Evolutionary conservation across 2,329 filamentous ascomycete genomes (phyloP).

Genomic region (Trichoderma oligosporum): DNA sequence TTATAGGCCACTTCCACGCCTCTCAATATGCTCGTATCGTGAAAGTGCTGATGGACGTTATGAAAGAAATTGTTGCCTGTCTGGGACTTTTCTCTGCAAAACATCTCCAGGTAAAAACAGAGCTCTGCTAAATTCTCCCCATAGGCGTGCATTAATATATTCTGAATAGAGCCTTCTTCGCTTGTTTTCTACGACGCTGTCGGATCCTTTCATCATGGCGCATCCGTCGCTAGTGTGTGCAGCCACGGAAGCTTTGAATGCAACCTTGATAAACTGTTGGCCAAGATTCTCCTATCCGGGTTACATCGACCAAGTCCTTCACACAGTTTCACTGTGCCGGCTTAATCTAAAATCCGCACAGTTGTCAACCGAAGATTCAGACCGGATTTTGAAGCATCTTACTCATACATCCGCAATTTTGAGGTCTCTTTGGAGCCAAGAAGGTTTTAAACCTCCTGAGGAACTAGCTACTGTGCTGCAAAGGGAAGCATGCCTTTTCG

Average conservation of each 20-base stretch:
- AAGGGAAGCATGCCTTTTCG: slow-evolving; percentile 31
- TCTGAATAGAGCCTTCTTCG: slow-evolving; percentile 59
- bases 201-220: slow-evolving; percentile 62
- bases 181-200: slow-evolving; percentile 60
- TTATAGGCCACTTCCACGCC: slow-evolving; percentile 55
- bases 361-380: not conserved
- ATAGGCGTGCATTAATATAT: not conserved
- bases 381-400: slow-evolving; percentile 18
- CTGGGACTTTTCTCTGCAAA: slow-evolving; percentile 62
- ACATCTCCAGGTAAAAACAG: slow-evolving; percentile 56
- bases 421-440: slow-evolving; percentile 25
- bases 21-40: slow-evolving; percentile 56
- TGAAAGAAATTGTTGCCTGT: slow-evolving; percentile 47
- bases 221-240: slow-evolving; percentile 51
- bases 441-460: slow-evolving; percentile 15
- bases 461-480: slow-evolving; percentile 24
- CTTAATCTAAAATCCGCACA: slow-evolving; percentile 42
- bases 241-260: slow-evolving; percentile 51
- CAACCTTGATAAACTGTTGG: slow-evolving; percentile 62
- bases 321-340: slow-evolving; percentile 61
- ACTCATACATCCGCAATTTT: slow-evolving; percentile 24
- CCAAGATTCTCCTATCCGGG: slow-evolving; percentile 54
- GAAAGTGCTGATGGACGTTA: slow-evolving; percentile 50
- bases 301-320: slow-evolving; percentile 62
- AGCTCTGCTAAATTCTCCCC: slow-evolving; percentile 18